Evolutionary conservation across 768 basidiomycete species (phyloP).

Genomic region (Lactifluus rugatus): DNA sequence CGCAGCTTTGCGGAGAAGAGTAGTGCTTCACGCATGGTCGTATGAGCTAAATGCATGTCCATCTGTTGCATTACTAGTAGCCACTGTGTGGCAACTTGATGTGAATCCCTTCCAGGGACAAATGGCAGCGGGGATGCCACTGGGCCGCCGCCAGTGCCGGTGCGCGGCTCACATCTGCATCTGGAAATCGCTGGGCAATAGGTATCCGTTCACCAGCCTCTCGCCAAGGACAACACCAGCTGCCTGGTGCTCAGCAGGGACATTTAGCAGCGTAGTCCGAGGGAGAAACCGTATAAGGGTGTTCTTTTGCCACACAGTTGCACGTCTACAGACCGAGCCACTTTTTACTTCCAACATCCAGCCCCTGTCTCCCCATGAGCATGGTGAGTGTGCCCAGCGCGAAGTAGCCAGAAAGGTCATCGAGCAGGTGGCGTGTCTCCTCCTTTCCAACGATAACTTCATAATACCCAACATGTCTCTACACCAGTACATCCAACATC

Average conservation of each 20-base stretch:
- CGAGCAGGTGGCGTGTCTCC: conserved; percentile 39
- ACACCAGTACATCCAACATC: conserved; percentile 66
- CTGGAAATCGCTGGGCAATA: conserved; percentile 40
- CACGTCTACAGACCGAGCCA: conserved; percentile 22
- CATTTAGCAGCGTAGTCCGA: conserved; percentile 43
- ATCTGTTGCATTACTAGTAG: conserved; percentile 83
- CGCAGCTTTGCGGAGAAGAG: conserved; percentile 72
- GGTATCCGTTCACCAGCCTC: conserved; percentile 37
- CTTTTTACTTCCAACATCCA: too few species aligned
- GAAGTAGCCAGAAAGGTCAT: conserved; percentile 72
- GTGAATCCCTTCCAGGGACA: conserved; percentile 26
- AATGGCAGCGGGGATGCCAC: too few species aligned
- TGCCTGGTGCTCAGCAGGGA: conserved; percentile 32
- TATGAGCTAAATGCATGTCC: conserved; percentile 66
- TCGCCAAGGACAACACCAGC: conserved; percentile 34
- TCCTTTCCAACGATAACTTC: conserved; percentile 45
- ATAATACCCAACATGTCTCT: conserved; percentile 64
- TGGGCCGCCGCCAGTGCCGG: too few species aligned
- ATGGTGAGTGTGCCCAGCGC: conserved; percentile 73
- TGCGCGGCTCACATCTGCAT: conserved; percentile 48
- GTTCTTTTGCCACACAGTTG: background rate
- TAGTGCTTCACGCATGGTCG: conserved; percentile 75
- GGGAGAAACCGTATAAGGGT: background rate
- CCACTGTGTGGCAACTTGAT: conserved; percentile 34
- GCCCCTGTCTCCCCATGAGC: conserved; percentile 57